Percentiles rank a stretch among this genome's conserved stretches.
These are phyloP conservation scores for Solanum hybrid DNA, from an alignment of 305 asterid genomes.

Conservation along the genomic window DNA sequence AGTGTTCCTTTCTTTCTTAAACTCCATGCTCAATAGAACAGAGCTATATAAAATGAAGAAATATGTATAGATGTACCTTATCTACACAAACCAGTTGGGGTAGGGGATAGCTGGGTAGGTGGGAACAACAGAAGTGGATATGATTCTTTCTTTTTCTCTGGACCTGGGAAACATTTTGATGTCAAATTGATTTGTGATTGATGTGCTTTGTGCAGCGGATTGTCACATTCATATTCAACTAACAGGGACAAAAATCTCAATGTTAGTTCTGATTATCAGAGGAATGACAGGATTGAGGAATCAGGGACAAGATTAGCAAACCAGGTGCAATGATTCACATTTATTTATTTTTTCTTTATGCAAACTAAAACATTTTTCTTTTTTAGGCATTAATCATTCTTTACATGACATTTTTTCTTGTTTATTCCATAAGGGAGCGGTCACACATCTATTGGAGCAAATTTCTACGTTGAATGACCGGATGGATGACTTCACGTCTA, in stretches of 20 bases:
- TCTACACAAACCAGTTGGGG: background rate
- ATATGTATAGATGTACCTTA: background rate
- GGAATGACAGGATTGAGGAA: constrained; percentile 46
- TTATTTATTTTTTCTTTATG: background rate
- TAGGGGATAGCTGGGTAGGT: background rate
- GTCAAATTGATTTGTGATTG: constrained; percentile 3
- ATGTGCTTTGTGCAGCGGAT: constrained; percentile 39
- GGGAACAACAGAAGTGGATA: background rate
- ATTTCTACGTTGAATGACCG: constrained; percentile 74
- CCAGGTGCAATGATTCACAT: constrained; percentile 28
- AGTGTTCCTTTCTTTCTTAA: background rate
- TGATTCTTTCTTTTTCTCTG: background rate
- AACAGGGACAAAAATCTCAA: constrained; percentile 50
- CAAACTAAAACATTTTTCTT: background rate
- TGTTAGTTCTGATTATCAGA: constrained; percentile 19
- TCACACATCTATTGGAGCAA: constrained; percentile 72
- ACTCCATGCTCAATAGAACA: background rate
- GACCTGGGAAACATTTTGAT: background rate
- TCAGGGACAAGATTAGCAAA: constrained; percentile 29
- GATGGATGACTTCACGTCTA: constrained; percentile 81
- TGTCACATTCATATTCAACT: constrained; percentile 84
- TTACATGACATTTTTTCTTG: constrained; percentile 12
- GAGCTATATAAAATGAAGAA: background rate
- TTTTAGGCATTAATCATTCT: background rate
- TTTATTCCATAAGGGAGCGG: constrained; percentile 41